phyloP scores from a whole-genome alignment of 306 rosid species.

The Begonia fuchsioides region DNA sequence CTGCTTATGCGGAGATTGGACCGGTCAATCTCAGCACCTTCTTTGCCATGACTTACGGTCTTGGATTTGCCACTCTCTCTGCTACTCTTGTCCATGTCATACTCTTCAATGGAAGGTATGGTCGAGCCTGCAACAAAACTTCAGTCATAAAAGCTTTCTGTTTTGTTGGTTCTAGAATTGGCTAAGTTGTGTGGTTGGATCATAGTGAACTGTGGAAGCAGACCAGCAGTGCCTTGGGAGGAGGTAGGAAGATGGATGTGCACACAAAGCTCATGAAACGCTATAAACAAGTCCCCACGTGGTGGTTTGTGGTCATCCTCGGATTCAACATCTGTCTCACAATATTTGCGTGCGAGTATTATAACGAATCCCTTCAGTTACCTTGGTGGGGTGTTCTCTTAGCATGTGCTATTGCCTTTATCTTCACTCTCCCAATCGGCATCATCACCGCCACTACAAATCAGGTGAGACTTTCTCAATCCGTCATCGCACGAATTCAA shows the following conservation, averaged over 20 bases:
- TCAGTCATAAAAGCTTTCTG: neutral
- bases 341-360: constrained; percentile 31
- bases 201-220: constrained; percentile 43
- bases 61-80: too few species aligned
- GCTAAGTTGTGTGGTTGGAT: neutral
- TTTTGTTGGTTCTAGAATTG: neutral
- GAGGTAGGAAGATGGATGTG: constrained; percentile 28
- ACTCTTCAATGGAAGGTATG: constrained; percentile 64
- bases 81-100: constrained; percentile 54
- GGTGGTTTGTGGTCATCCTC: constrained; percentile 60
- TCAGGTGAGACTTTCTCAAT: constrained; percentile 32
- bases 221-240: constrained; percentile 36
- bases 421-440: constrained; percentile 64
- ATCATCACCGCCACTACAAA: constrained; percentile 68
- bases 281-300: constrained; percentile 48
- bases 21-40: constrained; percentile 57
- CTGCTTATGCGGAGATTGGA: constrained; percentile 28
- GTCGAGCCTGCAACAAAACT: neutral
- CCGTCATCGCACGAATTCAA: neutral
- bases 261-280: constrained; percentile 59
- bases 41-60: too few species aligned
- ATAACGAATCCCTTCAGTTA: constrained; percentile 49
- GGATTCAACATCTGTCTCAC: constrained; percentile 44
- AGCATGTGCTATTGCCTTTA: too few species aligned
- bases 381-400: constrained; percentile 85